phyloP scores from a whole-genome alignment of 768 basidiomycete species.

The Sarcodon aspratus region DNA sequence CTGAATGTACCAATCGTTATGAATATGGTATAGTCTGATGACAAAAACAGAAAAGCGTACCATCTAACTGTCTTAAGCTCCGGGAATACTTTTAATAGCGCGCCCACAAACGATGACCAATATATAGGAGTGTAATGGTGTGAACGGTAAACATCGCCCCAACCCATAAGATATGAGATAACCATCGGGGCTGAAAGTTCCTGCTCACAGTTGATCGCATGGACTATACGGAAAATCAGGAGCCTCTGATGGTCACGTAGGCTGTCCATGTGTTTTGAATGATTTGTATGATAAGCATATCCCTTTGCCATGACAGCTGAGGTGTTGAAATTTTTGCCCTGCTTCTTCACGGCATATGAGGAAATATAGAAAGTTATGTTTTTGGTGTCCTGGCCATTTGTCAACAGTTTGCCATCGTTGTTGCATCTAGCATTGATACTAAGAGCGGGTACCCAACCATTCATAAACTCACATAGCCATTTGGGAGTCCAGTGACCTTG shows the following conservation, averaged over 20 bases:
- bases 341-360: constrained; percentile 24
- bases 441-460: constrained; percentile 16
- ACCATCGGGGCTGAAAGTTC: constrained; percentile 28
- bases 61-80: constrained; percentile 4
- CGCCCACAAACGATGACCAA: constrained; percentile 17
- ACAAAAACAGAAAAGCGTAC: neutral
- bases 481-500: constrained; percentile 10
- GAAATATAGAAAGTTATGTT: constrained; percentile 24
- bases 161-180: constrained; percentile 30
- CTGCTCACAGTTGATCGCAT: constrained; percentile 24
- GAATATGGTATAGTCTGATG: too few relatives aligned
- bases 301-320: constrained; percentile 23
- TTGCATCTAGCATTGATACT: constrained; percentile 20
- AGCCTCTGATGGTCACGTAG: constrained; percentile 15
- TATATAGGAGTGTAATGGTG: constrained; percentile 25
- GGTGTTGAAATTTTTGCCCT: constrained; percentile 20
- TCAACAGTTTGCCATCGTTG: constrained; percentile 29
- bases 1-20: too few relatives aligned
- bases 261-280: constrained; percentile 6
- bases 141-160: constrained; percentile 24
- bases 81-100: constrained; percentile 13
- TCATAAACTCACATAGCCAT: constrained; percentile 9
- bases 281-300: constrained; percentile 16
- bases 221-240: constrained; percentile 19
- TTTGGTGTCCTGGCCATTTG: constrained; percentile 21